A percentile compares a stretch with the other conserved stretches of the same genome.
phyloP scores from a whole-genome alignment of 495 filamentous ascomycete species.

The Aspergillus indologenus region DNA sequence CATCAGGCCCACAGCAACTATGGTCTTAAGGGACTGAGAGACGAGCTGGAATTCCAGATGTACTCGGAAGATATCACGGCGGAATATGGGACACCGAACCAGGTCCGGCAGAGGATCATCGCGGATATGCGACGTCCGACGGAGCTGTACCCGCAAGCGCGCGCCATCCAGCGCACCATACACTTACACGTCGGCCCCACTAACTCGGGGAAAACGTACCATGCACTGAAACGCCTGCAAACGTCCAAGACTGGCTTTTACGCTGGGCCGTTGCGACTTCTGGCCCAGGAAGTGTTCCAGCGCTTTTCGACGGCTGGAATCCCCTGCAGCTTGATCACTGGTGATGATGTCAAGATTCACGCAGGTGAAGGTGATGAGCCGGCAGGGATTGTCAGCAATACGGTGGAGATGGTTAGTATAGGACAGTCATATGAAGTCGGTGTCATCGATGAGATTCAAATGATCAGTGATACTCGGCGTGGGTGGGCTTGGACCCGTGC shows the following conservation, averaged over 20 bases:
- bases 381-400: slow-evolving; percentile 71
- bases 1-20: slow-evolving; percentile 53
- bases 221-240: slow-evolving; percentile 85
- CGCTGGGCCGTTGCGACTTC: slow-evolving; percentile 82
- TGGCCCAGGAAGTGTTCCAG: slow-evolving; percentile 90
- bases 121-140: slow-evolving; percentile 79
- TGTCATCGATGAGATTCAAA: slow-evolving; percentile 98
- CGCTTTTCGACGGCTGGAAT: slow-evolving; percentile 74
- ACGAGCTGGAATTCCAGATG: slow-evolving; percentile 57
- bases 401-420: slow-evolving; percentile 91
- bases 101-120: slow-evolving; percentile 59
- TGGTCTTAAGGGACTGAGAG: slow-evolving; percentile 46
- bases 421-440: slow-evolving; percentile 74
- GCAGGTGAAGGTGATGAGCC: slow-evolving; percentile 44
- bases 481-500: slow-evolving; percentile 99
- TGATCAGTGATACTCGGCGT: slow-evolving; percentile 76
- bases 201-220: slow-evolving; percentile 98
- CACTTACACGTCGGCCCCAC: slow-evolving; percentile 96
- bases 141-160: slow-evolving; percentile 87
- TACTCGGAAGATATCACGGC: slow-evolving; percentile 49
- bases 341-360: slow-evolving; percentile 75
- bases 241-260: slow-evolving; percentile 75
- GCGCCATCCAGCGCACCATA: slow-evolving; percentile 73
- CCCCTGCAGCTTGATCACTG: slow-evolving; percentile 78
- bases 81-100: slow-evolving; percentile 45